These are phyloP conservation scores for Plasmodium gonderi DNA, from an alignment of 169 alveolate genomes.

Conservation along the genomic window DNA sequence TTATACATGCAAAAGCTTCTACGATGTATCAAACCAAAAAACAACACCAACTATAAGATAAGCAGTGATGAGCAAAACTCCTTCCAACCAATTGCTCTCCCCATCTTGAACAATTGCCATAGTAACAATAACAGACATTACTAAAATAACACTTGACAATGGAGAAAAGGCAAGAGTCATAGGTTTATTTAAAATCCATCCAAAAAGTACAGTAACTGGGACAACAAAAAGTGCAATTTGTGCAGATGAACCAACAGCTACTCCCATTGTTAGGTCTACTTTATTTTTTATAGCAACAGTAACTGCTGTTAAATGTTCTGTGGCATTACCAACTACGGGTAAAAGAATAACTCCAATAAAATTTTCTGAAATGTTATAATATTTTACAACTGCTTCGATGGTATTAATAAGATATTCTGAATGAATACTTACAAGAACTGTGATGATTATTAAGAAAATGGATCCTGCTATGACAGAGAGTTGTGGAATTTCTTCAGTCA, in stretches of 20 bases:
- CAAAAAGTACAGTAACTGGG: constrained; percentile 90
- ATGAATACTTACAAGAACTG: constrained; percentile 73
- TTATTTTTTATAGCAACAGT: constrained; percentile 89
- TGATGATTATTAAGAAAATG: constrained; percentile 65
- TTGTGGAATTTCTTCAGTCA: constrained; percentile 79
- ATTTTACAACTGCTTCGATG: constrained; percentile 82
- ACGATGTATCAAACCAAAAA: constrained; percentile 81
- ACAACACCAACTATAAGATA: constrained; percentile 87
- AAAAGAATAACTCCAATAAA: constrained; percentile 91
- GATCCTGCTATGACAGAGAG: constrained; percentile 78
- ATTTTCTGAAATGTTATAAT: constrained; percentile 81
- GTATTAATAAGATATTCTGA: constrained; percentile 83
- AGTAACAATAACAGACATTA: constrained; percentile 82
- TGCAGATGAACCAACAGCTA: constrained; percentile 92
- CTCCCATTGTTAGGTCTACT: constrained; percentile 91
- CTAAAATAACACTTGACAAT: constrained; percentile 82
- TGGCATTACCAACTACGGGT: constrained; percentile 91
- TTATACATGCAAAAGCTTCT: background rate
- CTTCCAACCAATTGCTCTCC: constrained; percentile 90
- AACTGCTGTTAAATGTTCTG: constrained; percentile 89
- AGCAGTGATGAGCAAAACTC: constrained; percentile 86
- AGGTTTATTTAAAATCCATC: constrained; percentile 89
- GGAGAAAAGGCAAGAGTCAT: constrained; percentile 88
- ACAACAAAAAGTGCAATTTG: constrained; percentile 88
- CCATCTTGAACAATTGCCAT: constrained; percentile 90